phyloP scores from a whole-genome alignment of 2,329 filamentous ascomycete species.

The Hymenoscyphus repandus region DNA sequence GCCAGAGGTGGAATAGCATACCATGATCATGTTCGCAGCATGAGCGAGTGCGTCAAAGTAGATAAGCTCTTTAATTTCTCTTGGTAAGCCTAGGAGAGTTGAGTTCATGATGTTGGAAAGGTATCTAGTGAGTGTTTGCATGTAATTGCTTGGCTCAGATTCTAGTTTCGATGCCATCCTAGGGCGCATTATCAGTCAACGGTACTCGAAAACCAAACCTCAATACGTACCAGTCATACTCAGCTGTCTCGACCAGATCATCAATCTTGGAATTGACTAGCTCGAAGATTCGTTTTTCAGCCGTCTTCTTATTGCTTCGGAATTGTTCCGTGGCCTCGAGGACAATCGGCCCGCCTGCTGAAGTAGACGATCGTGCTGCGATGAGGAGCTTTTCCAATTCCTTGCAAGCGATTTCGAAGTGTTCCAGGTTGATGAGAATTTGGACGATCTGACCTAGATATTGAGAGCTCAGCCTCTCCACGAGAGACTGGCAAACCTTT shows the following conservation, averaged over 20 bases:
- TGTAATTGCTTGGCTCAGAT: constrained; percentile 81
- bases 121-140: constrained; percentile 90
- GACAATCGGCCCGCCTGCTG: constrained; percentile 72
- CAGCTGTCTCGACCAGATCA: constrained; percentile 91
- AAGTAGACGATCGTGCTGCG: constrained; percentile 74
- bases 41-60: constrained; percentile 96
- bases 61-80: constrained; percentile 94
- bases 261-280: constrained; percentile 98
- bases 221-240: constrained; percentile 78
- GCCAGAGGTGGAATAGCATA: constrained; percentile 35
- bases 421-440: constrained; percentile 94
- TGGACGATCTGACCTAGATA: constrained; percentile 98
- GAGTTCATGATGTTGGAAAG: constrained; percentile 95
- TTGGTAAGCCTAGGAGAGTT: constrained; percentile 84
- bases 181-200: not conserved
- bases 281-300: constrained; percentile 97
- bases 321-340: constrained; percentile 84
- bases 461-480: constrained; percentile 83
- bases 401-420: constrained; percentile 89
- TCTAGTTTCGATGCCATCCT: constrained; percentile 55
- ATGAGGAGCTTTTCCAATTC: constrained; percentile 85
- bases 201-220: not conserved
- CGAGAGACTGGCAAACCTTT: constrained; percentile 85
- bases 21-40: constrained; percentile 78
- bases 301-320: constrained; percentile 84